phyloP scores from a whole-genome alignment of 306 rosid genomes.

The Fagus crenata region DNA sequence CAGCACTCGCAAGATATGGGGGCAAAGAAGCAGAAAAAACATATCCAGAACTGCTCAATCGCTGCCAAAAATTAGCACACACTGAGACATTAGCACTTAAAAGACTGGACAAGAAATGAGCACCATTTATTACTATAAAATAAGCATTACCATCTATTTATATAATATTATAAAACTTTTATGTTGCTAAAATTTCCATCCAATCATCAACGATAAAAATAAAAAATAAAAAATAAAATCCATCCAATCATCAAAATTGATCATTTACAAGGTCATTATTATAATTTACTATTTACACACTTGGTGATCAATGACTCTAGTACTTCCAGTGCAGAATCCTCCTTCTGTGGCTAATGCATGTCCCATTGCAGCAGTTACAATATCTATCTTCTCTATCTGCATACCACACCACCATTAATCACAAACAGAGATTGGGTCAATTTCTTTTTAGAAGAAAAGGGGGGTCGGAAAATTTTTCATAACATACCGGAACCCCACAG shows the following conservation, averaged over 20 bases:
- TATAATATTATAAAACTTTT: neutral
- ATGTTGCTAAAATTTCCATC: slow-evolving; percentile 14
- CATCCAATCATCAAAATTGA: slow-evolving; percentile 14
- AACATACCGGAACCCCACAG: slow-evolving; percentile 75
- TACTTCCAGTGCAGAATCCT: slow-evolving; percentile 97
- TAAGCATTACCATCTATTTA: slow-evolving; percentile 23
- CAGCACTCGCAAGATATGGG: slow-evolving; percentile 95
- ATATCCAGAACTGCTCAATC: slow-evolving; percentile 93
- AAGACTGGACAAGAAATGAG: slow-evolving; percentile 21
- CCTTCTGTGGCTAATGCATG: slow-evolving; percentile 96
- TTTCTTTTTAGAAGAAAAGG: neutral
- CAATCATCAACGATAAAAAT: neutral
- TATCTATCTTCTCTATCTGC: slow-evolving; percentile 88
- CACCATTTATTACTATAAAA: slow-evolving; percentile 20
- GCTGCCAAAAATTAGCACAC: slow-evolving; percentile 52
- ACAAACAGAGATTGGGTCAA: slow-evolving; percentile 21
- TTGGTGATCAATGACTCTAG: slow-evolving; percentile 95
- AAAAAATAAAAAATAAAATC: neutral
- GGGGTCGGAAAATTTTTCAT: slow-evolving; percentile 20
- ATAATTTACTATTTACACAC: slow-evolving; percentile 49
- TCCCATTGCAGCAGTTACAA: slow-evolving; percentile 97
- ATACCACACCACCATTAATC: slow-evolving; percentile 37
- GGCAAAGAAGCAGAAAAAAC: slow-evolving; percentile 98
- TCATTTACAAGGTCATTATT: slow-evolving; percentile 3
- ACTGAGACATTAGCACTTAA: slow-evolving; percentile 29